A percentile compares a stretch with the other conserved stretches of the same genome.
Evolutionary conservation across 2,329 filamentous ascomycete genomes (phyloP).

Genomic region (Aureobasidium leucospermi): DNA sequence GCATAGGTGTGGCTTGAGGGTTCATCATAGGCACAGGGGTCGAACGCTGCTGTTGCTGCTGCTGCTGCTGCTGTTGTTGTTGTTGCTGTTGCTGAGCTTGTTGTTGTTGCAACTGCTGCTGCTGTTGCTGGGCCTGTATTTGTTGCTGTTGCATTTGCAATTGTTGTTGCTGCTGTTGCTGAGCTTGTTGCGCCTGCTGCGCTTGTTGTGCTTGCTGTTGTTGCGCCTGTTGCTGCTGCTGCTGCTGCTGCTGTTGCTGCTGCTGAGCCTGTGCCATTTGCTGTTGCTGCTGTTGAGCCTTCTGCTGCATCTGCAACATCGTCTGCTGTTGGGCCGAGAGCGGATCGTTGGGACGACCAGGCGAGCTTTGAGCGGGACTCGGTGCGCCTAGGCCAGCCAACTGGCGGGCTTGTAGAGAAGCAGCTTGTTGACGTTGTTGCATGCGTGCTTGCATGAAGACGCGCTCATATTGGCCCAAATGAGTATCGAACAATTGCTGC

Average conservation of each 20-base stretch:
- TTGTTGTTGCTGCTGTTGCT: slow-evolving; percentile 4
- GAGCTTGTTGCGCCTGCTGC: slow-evolving; percentile 1
- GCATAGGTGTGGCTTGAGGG: slow-evolving; percentile 38
- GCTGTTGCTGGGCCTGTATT: slow-evolving; percentile 6
- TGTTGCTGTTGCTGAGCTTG: neutral
- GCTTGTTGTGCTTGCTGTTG: neutral
- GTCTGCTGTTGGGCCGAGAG: slow-evolving; percentile 17
- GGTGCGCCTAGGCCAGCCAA: slow-evolving; percentile 32
- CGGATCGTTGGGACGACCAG: slow-evolving; percentile 18
- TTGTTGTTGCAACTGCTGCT: neutral
- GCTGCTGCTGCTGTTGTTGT: slow-evolving; percentile 5
- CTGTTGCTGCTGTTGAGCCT: slow-evolving; percentile 22
- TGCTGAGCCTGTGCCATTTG: slow-evolving; percentile 19
- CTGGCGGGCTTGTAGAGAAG: slow-evolving; percentile 29
- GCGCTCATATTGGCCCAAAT: slow-evolving; percentile 70
- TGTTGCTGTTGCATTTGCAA: slow-evolving; percentile 19
- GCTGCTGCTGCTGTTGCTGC: slow-evolving; percentile 12
- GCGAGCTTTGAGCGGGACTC: slow-evolving; percentile 21
- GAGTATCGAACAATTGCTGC: slow-evolving; percentile 64
- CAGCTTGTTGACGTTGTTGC: slow-evolving; percentile 30
- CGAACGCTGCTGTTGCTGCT: slow-evolving; percentile 5
- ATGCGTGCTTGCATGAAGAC: slow-evolving; percentile 51
- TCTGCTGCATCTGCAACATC: slow-evolving; percentile 26
- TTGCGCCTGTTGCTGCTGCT: slow-evolving; percentile 15
- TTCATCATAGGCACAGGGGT: slow-evolving; percentile 9